These are phyloP conservation scores for Rhodotorula sp. DNA, from an alignment of 1,284 basidiomycete genomes.

Conservation along the genomic window DNA sequence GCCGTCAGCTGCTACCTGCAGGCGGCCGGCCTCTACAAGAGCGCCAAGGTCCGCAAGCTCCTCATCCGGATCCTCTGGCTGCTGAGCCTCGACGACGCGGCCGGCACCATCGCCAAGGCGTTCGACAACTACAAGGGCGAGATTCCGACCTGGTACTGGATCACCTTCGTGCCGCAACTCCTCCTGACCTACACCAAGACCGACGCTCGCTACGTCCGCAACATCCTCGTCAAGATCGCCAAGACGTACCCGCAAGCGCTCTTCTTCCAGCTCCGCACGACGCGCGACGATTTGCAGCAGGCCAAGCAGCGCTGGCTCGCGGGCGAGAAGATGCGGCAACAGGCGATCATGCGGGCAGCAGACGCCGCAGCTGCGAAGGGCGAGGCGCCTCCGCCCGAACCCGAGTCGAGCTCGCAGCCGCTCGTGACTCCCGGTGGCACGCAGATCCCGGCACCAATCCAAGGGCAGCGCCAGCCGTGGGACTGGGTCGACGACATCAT, in stretches of 20 bases:
- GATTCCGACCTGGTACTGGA: constrained; percentile 98
- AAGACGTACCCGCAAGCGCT: constrained; percentile 91
- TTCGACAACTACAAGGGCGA: constrained; percentile 98
- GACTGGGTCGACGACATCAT: constrained; percentile 94
- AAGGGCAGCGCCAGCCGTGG: constrained; percentile 57
- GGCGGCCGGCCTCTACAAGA: constrained; percentile 95
- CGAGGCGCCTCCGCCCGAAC: constrained; percentile 49
- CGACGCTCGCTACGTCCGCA: constrained; percentile 88
- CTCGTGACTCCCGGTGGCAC: constrained; percentile 20
- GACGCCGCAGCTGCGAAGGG: constrained; percentile 56
- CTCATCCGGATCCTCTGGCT: constrained; percentile 93
- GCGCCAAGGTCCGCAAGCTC: constrained; percentile 84
- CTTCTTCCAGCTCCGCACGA: constrained; percentile 92
- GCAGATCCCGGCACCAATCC: constrained; percentile 17
- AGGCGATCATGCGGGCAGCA: constrained; percentile 43
- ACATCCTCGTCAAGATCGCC: constrained; percentile 84
- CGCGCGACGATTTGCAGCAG: constrained; percentile 75
- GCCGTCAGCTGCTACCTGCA: constrained; percentile 98
- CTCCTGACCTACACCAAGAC: constrained; percentile 83
- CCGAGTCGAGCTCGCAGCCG: constrained; percentile 16
- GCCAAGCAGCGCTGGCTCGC: constrained; percentile 49
- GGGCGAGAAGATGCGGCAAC: constrained; percentile 8
- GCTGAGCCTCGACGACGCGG: constrained; percentile 85
- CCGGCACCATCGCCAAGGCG: constrained; percentile 72
- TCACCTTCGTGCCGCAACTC: constrained; percentile 95